Evolutionary conservation across 371 early-diverging fungal species (phyloP), one percentile per base, ranked within the genome.

Genomic region (Haplosporangium sp.): DNA sequence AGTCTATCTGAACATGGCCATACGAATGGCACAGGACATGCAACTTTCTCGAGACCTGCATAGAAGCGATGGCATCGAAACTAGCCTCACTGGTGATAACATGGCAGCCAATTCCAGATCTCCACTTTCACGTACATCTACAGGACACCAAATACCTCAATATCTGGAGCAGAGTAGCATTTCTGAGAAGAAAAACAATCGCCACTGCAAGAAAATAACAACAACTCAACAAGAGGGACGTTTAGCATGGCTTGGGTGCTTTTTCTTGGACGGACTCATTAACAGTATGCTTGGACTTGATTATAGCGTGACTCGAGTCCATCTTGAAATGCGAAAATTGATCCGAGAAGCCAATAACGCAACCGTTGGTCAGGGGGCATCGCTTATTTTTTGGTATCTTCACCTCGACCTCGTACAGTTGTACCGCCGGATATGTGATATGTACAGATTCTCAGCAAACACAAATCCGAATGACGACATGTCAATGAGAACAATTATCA

Each of bases 361-460:
- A 0, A 40, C 74, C 44, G 61, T 74, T 0, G 27, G 60, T 1
- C 71, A 74, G 13, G 71, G 67, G 13, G 74, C 79, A 0, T 65
- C 79, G 1, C 37, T 79, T 19, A 65, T 74, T 20, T 79, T 79
- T 61, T 79, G 79, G 79, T 79, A 70, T 37, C 65, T 67, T 4
- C 74, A 79, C 27, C 68, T 79, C 17, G 71, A 79, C n/a, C 68
- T 79, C 35, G 61, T 74, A 10, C 67, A 63, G 4, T 47, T 74
- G 37, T 67, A 71, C 20, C 79, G 79, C 3, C 64, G 79, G 19
- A 64, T 79, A 4, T 74, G 71, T 20, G 79, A 71, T 39, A 70
- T 79, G 70, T 71, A 79, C 56, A 70, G 74, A 6, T 27, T 48
- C 1, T 50, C 17, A n/a, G 17, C 35, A 9, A 48, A 42, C 15